These are phyloP conservation scores for Suillus americanus DNA, from an alignment of 768 basidiomycete species.

Conservation along the genomic window DNA sequence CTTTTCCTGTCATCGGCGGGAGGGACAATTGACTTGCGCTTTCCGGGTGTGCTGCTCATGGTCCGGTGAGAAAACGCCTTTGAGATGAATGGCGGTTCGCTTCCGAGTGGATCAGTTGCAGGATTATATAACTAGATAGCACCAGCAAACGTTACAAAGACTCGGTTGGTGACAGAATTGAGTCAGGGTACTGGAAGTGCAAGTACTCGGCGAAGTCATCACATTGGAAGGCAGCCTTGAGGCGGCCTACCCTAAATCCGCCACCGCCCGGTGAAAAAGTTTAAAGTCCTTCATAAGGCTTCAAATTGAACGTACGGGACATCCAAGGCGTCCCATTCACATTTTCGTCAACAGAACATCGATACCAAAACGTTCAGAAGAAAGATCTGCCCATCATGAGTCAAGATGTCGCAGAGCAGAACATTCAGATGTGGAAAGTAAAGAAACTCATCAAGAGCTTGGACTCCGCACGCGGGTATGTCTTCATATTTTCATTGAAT, in stretches of 20 bases:
- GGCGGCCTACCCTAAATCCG: slow-evolving; percentile 9
- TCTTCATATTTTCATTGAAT: slow-evolving; percentile 6
- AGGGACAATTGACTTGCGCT: neutral
- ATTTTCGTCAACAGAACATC: slow-evolving; percentile 15
- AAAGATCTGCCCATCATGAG: slow-evolving; percentile 55
- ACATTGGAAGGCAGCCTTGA: neutral
- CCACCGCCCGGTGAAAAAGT: slow-evolving; percentile 3
- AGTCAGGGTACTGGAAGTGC: neutral
- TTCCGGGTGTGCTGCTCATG: neutral
- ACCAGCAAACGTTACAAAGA: neutral
- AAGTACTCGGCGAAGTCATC: neutral
- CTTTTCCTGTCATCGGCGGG: neutral
- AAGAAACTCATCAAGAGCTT: slow-evolving; percentile 99
- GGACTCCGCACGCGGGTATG: slow-evolving; percentile 67
- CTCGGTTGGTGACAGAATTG: neutral
- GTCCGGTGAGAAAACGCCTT: neutral
- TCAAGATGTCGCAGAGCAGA: slow-evolving; percentile 87
- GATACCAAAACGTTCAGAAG: slow-evolving; percentile 11
- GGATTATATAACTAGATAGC: neutral
- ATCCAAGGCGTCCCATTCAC: slow-evolving; percentile 9
- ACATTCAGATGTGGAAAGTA: slow-evolving; percentile 98
- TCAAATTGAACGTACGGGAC: neutral
- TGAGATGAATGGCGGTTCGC: neutral
- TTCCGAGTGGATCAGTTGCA: neutral
- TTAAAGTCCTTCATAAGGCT: neutral